A percentile compares a stretch with the other conserved stretches of the same genome.
Conservation (phyloP, 73 alveolate genomes). For the Symbiodinium pilosum region DNA sequence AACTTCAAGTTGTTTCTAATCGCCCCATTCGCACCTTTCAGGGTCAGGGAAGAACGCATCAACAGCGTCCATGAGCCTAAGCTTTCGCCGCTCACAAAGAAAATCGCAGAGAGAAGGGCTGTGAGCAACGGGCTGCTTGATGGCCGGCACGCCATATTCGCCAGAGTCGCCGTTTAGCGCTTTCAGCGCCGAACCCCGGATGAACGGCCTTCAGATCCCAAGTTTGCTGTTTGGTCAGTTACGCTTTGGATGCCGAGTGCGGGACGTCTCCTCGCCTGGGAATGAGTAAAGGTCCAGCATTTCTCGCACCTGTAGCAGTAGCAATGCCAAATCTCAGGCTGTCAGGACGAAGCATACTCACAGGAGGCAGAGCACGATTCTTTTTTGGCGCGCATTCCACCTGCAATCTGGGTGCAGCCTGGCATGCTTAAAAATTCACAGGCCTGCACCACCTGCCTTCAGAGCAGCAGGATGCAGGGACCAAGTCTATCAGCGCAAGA, state of each 20-base stretch:
- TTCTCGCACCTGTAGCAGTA: constrained; percentile 61
- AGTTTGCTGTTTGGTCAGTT: background rate
- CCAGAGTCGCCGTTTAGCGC: constrained; percentile 93
- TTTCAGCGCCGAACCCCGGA: constrained; percentile 72
- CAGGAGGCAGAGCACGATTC: background rate
- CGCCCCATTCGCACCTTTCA: constrained; percentile 75
- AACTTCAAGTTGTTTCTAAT: too few species aligned
- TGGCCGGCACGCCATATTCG: constrained; percentile 76
- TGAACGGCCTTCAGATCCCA: constrained; percentile 28
- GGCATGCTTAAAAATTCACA: constrained; percentile 3
- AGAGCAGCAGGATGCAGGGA: background rate
- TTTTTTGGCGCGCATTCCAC: background rate
- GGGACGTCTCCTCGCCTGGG: constrained; percentile 81
- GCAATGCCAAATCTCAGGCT: background rate
- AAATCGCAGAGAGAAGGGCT: background rate
- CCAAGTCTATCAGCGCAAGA: too few species aligned
- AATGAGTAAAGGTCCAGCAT: constrained; percentile 84
- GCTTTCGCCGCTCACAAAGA: background rate
- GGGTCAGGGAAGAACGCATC: constrained; percentile 96
- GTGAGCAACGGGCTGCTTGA: constrained; percentile 23
- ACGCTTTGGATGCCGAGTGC: background rate
- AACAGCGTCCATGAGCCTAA: constrained; percentile 95
- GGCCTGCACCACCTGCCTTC: background rate
- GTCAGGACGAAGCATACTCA: background rate
- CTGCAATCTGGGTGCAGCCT: constrained; percentile 12